Conservation (phyloP, 345 rosid genomes). For the Citrus reticulata region DNA sequence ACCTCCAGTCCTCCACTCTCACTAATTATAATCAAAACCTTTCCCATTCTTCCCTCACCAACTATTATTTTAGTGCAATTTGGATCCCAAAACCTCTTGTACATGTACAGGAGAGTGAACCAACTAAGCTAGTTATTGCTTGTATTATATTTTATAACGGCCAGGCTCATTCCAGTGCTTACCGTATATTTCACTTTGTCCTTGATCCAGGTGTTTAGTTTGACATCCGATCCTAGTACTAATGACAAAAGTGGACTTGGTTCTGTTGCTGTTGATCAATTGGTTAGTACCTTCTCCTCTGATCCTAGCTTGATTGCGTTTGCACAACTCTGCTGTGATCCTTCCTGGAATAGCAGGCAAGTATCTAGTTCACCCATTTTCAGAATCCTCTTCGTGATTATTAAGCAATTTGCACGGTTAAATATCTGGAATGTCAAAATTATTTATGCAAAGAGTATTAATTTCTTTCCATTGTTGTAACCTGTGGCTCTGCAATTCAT, state of each 20-base stretch:
- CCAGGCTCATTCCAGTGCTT: constrained; percentile 10
- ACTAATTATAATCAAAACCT: neutral
- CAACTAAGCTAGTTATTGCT: neutral
- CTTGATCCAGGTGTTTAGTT: constrained; percentile 71
- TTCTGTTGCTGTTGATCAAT: constrained; percentile 71
- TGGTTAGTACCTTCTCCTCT: constrained; percentile 92
- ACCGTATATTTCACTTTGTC: constrained; percentile 5
- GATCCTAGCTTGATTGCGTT: constrained; percentile 95
- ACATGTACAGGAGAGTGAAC: neutral
- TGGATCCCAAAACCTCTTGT: neutral
- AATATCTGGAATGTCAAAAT: neutral
- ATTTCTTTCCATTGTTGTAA: neutral
- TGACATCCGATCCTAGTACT: constrained; percentile 36
- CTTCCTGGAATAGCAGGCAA: constrained; percentile 82
- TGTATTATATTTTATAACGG: neutral
- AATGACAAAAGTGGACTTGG: constrained; percentile 37
- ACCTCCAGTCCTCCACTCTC: neutral
- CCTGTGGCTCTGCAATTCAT: constrained; percentile 4
- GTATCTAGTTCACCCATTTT: neutral
- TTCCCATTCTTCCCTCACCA: neutral
- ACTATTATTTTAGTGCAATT: neutral
- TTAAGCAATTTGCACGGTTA: neutral
- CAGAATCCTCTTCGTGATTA: neutral
- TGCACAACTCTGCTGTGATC: constrained; percentile 84
- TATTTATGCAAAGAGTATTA: neutral